Evolutionary conservation across 805 yeast genomes (phyloP).

Genomic region (Candida chilensis): DNA sequence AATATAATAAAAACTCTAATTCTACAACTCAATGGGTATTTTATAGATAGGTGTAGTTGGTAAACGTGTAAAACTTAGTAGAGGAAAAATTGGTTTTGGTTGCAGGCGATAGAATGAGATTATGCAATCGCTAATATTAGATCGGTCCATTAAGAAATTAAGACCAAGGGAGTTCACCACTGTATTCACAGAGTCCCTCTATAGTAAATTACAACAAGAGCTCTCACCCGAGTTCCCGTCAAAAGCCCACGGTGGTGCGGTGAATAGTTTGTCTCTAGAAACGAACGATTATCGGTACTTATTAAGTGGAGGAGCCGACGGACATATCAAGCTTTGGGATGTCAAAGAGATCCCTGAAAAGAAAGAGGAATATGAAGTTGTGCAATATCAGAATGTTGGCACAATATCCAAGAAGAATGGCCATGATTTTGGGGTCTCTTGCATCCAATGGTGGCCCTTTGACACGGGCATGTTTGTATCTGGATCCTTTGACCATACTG

Average conservation of each 20-base stretch:
- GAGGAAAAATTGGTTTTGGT: too few species aligned
- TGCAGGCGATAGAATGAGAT: too few species aligned
- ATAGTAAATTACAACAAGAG: slow-evolving; percentile 14
- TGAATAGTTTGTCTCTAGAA: slow-evolving; percentile 57
- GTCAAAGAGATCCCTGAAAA: slow-evolving; percentile 16
- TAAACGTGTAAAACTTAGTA: too few species aligned
- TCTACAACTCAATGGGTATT: too few species aligned
- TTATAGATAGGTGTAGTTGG: too few species aligned
- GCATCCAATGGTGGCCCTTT: slow-evolving; percentile 79
- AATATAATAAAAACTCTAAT: too few species aligned
- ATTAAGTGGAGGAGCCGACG: slow-evolving; percentile 69
- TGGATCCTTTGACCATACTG: slow-evolving; percentile 69
- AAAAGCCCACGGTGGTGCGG: slow-evolving; percentile 38
- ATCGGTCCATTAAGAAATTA: slow-evolving; percentile 17
- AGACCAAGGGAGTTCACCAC: slow-evolving; percentile 22
- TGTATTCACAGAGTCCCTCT: slow-evolving; percentile 25
- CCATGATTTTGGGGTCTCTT: slow-evolving; percentile 69
- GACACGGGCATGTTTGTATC: slow-evolving; percentile 84
- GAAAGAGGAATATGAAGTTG: slow-evolving; percentile 7
- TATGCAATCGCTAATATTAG: slow-evolving; percentile 31
- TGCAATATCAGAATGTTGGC: slow-evolving; percentile 3
- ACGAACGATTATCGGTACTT: slow-evolving; percentile 30
- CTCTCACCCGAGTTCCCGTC: slow-evolving; percentile 22
- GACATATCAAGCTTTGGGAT: slow-evolving; percentile 63
- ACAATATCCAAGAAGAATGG: slow-evolving; percentile 21